Conservation (phyloP, 1,139 yeast species). For the Pichia sp. region DNA sequence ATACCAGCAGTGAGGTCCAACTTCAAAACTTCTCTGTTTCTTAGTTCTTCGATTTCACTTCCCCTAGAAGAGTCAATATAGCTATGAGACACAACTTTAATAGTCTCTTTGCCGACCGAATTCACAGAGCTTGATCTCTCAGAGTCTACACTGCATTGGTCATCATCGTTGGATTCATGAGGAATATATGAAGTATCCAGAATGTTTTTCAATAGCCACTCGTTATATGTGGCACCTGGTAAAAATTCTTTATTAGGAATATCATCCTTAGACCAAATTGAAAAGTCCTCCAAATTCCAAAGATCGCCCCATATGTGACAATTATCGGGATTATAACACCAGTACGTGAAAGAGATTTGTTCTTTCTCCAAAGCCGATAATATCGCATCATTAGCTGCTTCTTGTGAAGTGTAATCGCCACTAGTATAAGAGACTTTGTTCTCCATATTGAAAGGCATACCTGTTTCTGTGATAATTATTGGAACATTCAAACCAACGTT, state of each 20-base stretch:
- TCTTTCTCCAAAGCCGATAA: constrained; percentile 69
- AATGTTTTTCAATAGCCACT: constrained; percentile 11
- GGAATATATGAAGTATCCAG: neutral
- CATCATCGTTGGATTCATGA: constrained; percentile 2
- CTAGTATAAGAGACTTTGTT: constrained; percentile 53
- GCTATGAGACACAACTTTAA: constrained; percentile 1
- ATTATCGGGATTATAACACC: constrained; percentile 77
- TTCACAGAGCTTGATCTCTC: neutral
- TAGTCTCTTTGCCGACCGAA: neutral
- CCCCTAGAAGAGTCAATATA: neutral
- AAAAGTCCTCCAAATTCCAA: constrained; percentile 92
- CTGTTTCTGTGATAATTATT: constrained; percentile 83
- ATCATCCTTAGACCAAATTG: constrained; percentile 76
- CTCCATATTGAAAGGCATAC: constrained; percentile 96
- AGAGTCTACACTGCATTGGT: constrained; percentile 9
- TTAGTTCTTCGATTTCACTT: neutral
- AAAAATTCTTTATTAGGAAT: constrained; percentile 6
- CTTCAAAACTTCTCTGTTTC: neutral
- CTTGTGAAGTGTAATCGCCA: constrained; percentile 65
- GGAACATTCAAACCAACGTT: constrained; percentile 55
- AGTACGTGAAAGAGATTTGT: constrained; percentile 64
- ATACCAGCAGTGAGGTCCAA: constrained; percentile 40
- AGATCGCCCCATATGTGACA: constrained; percentile 78
- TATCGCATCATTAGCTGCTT: constrained; percentile 77
- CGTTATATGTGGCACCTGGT: constrained; percentile 3